Evolutionary conservation across 228 moss, liverwort and hornwort species (phyloP).

Genomic region (Sphagnum fallax): DNA sequence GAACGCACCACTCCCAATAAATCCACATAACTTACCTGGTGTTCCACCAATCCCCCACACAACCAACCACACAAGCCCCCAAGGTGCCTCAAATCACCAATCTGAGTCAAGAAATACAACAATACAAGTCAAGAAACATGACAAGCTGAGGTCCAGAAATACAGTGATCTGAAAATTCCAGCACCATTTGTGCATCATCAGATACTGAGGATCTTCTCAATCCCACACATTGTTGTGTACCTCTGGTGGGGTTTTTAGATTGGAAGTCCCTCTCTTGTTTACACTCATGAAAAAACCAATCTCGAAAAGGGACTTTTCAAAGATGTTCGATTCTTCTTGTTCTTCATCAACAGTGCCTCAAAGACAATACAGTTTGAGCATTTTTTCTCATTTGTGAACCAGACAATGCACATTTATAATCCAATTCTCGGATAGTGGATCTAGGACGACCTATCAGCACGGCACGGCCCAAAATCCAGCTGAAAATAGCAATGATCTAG

Average conservation of each 20-base stretch:
- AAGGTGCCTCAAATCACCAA: not conserved
- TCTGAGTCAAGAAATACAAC: not conserved
- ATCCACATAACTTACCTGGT: slow-evolving; percentile 81
- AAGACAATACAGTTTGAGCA: too few relatives aligned
- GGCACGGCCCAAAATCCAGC: not conserved
- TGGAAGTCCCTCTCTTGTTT: too few relatives aligned
- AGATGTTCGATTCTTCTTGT: too few relatives aligned
- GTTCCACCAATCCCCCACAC: too few relatives aligned
- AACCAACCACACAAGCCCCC: not conserved
- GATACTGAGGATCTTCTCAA: not conserved
- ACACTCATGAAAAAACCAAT: not conserved
- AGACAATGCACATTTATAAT: too few relatives aligned
- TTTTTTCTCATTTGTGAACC: too few relatives aligned
- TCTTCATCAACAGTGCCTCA: too few relatives aligned
- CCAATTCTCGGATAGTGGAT: too few relatives aligned
- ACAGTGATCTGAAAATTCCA: not conserved
- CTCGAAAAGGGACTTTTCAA: not conserved
- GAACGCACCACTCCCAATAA: slow-evolving; percentile 73
- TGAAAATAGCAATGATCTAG: not conserved
- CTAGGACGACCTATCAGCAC: too few relatives aligned
- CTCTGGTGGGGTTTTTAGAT: too few relatives aligned
- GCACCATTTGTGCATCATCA: not conserved
- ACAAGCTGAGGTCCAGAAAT: not conserved
- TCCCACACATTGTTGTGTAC: too few relatives aligned
- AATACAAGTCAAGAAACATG: not conserved